Evolutionary conservation across 257 asterid species (phyloP).

Genomic region (Solanum chaucha): DNA sequence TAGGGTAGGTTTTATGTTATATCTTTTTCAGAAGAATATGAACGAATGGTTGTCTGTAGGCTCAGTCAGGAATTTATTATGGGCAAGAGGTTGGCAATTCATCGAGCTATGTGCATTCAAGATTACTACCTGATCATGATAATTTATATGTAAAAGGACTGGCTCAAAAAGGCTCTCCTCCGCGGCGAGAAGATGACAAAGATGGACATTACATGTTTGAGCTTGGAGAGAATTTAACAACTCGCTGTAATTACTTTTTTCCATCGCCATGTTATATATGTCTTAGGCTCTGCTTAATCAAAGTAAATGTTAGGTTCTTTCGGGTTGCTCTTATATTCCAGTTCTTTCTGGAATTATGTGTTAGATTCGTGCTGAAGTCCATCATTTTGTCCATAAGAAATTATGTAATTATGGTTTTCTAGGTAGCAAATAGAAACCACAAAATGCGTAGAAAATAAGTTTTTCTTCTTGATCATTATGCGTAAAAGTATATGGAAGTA

Average conservation of each 20-base stretch:
- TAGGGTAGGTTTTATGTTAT: slow-evolving; percentile 9
- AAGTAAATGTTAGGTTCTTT: slow-evolving; percentile 1
- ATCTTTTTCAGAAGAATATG: slow-evolving; percentile 13
- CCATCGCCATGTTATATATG: slow-evolving; percentile 10
- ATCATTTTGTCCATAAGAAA: not conserved
- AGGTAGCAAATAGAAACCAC: not conserved
- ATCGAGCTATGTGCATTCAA: slow-evolving; percentile 45
- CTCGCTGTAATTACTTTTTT: slow-evolving; percentile 41
- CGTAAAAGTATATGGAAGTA: not conserved
- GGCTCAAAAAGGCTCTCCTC: slow-evolving; percentile 56
- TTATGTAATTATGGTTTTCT: not conserved
- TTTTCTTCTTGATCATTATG: not conserved
- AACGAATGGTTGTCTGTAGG: slow-evolving; percentile 43
- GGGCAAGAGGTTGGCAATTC: slow-evolving; percentile 41
- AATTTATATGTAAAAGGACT: slow-evolving; percentile 24
- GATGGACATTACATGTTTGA: slow-evolving; percentile 52
- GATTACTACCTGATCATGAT: slow-evolving; percentile 27
- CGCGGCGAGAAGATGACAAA: slow-evolving; percentile 49
- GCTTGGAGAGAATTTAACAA: slow-evolving; percentile 55
- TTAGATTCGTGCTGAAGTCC: not conserved
- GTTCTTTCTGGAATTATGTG: not conserved
- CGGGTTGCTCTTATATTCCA: not conserved
- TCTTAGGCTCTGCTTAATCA: not conserved
- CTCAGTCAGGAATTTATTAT: slow-evolving; percentile 40
- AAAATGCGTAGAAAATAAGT: not conserved